Percentiles rank a stretch among this genome's conserved stretches.
These are phyloP conservation scores for Dissophora ornata DNA, from an alignment of 192 early-diverging fungal species.

Conservation along the genomic window DNA sequence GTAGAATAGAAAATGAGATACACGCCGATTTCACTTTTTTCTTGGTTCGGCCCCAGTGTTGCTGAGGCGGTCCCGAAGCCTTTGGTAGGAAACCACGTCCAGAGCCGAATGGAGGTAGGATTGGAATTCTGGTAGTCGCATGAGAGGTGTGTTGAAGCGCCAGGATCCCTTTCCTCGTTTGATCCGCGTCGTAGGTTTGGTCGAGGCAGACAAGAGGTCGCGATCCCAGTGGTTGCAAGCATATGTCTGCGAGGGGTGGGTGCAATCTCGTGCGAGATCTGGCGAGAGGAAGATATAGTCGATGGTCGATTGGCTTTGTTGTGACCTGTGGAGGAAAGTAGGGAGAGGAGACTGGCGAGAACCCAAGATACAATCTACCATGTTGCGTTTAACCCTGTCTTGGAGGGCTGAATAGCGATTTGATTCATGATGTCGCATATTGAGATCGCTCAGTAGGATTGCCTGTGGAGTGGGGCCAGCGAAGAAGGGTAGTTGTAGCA, in stretches of 20 bases:
- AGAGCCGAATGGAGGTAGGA: background rate
- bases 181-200: background rate
- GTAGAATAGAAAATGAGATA: too few species aligned
- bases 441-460: constrained; percentile 5
- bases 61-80: background rate
- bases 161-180: constrained; percentile 10
- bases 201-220: background rate
- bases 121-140: background rate
- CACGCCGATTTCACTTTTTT: background rate
- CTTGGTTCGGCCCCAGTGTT: constrained; percentile 11
- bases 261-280: background rate
- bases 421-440: background rate
- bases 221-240: constrained; percentile 12
- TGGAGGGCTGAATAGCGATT: background rate
- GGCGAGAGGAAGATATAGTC: constrained; percentile 34
- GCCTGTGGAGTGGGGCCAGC: background rate
- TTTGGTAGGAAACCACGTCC: background rate
- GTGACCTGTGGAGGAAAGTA: background rate
- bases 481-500: constrained; percentile 1
- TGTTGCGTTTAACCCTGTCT: background rate
- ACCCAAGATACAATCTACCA: background rate
- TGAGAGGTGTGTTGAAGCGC: constrained; percentile 9
- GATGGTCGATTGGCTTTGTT: constrained; percentile 9
- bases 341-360: background rate
- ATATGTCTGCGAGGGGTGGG: background rate